Percentiles rank a stretch among this genome's conserved stretches.
These are phyloP conservation scores for Vinca minor DNA, from an alignment of 257 asterid species.

Conservation along the genomic window DNA sequence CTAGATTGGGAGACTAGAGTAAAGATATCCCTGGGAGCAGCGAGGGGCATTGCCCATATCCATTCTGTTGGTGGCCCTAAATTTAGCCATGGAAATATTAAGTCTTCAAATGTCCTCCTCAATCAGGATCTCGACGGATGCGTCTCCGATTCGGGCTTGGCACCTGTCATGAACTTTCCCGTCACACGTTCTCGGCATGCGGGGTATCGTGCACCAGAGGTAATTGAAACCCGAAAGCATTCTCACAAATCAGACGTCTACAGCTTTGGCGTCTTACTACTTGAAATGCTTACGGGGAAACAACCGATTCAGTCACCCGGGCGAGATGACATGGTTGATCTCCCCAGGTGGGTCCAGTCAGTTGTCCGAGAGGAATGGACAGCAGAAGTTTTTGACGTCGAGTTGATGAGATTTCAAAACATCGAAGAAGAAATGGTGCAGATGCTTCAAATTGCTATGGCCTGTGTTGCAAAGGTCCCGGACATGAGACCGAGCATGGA, in stretches of 20 bases:
- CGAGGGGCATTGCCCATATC: slow-evolving; percentile 68
- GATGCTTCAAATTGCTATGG: slow-evolving; percentile 90
- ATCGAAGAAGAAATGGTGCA: slow-evolving; percentile 95
- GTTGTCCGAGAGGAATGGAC: too few species aligned
- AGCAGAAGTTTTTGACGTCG: slow-evolving; percentile 88
- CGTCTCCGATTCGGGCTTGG: slow-evolving; percentile 71
- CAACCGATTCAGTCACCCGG: slow-evolving; percentile 69
- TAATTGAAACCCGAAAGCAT: slow-evolving; percentile 56
- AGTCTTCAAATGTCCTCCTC: slow-evolving; percentile 72
- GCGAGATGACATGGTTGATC: slow-evolving; percentile 69
- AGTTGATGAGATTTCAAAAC: slow-evolving; percentile 63
- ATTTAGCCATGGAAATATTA: slow-evolving; percentile 76
- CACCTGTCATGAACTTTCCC: slow-evolving; percentile 73
- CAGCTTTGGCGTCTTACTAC: too few species aligned
- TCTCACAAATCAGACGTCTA: slow-evolving; percentile 80
- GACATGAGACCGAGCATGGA: slow-evolving; percentile 74
- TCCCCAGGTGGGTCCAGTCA: slow-evolving; percentile 93
- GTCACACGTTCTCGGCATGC: slow-evolving; percentile 52
- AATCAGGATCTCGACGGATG: slow-evolving; percentile 61
- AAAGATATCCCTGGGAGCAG: slow-evolving; percentile 72
- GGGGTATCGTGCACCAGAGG: slow-evolving; percentile 87
- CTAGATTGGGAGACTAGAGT: slow-evolving; percentile 82
- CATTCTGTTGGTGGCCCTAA: slow-evolving; percentile 66
- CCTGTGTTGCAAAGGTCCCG: slow-evolving; percentile 72
- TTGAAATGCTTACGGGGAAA: slow-evolving; percentile 87